Base-by-base conservation (phyloP, 2,329 filamentous ascomycete genomes). In the Alternaria incomplexa region DNA sequence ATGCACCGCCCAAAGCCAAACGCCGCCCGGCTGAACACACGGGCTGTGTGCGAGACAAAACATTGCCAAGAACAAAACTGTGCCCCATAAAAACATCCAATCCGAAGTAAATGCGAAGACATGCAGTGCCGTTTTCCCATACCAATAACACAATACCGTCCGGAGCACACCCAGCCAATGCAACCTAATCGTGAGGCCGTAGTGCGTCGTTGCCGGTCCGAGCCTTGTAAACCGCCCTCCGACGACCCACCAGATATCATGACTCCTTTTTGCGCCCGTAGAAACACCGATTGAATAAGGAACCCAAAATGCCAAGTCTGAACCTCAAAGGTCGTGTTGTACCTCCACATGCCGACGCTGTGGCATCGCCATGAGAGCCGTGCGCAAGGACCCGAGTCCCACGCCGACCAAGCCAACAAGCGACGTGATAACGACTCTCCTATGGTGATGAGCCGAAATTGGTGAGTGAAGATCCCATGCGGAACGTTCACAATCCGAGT, bases 131-230 rank as follows among this genome's bases (percentile, higher is more conserved):
- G 44, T 25, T 61, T 63, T 26, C 61, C 65, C 23, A 48, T 54
- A 36, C 58, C 48, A 43, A 43, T 58, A 64, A 63, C 64, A 56
- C 61, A 55, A 47, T 56, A 59, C 62, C 63, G 54, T 51, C 65
- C 61, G 56, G 59, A 46, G 32, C 50, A 44, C 64, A 55, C 55
- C 70, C 54, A 54, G 20, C 62, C 60, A 70, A 71, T 73, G 70
- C 65, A 67, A 62, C 56, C 58, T 53, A 57, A 30, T 58, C 51
- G 15, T 58, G 25, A 58, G 62, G 61, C 58, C 58, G 60, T 67
- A 62, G 61, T 59, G 47, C 61, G 48, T 62, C 68, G 62, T 62
- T 48, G 46, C 58, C 52, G 53, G 46, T 54, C 55, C 44, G 55
- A 67, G 53, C 58, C 46, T 56, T 56, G 22, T 50, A 60, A 60